phyloP scores from a whole-genome alignment of 352 stramenopile genomes.

The Phytophthora litchii region DNA sequence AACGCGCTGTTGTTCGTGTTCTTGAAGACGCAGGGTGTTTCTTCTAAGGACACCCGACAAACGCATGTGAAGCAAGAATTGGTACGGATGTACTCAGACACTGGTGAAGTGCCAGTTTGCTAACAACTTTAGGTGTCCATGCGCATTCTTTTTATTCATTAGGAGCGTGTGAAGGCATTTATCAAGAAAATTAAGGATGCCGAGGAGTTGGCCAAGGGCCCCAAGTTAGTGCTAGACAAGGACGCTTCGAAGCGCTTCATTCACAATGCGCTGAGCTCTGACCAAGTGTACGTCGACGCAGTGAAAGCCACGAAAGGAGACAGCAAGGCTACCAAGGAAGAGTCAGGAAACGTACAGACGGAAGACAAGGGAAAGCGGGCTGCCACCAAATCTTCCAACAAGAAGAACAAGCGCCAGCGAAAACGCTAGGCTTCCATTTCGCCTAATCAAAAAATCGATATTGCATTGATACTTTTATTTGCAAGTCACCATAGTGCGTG shows the following conservation, averaged over 20 bases:
- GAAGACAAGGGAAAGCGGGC: constrained; percentile 37
- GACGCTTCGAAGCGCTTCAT: constrained; percentile 83
- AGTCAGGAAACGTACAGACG: constrained; percentile 47
- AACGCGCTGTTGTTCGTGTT: constrained; percentile 90
- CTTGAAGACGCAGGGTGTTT: constrained; percentile 87
- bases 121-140: not conserved
- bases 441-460: constrained; percentile 20
- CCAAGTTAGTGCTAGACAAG: constrained; percentile 79
- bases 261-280: constrained; percentile 82
- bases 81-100: constrained; percentile 25
- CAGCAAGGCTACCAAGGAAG: constrained; percentile 6
- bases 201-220: constrained; percentile 82
- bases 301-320: constrained; percentile 54
- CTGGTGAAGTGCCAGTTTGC: not conserved
- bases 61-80: constrained; percentile 92
- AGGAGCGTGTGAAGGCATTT: constrained; percentile 88
- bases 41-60: constrained; percentile 87
- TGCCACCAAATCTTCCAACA: constrained; percentile 36
- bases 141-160: not conserved
- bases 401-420: constrained; percentile 61
- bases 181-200: constrained; percentile 91
- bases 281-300: constrained; percentile 84
- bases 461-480: constrained; percentile 36
- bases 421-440: constrained; percentile 39
- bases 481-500: not conserved